Conservation (phyloP, 352 stramenopile species). For the Phytopythium litorale region DNA sequence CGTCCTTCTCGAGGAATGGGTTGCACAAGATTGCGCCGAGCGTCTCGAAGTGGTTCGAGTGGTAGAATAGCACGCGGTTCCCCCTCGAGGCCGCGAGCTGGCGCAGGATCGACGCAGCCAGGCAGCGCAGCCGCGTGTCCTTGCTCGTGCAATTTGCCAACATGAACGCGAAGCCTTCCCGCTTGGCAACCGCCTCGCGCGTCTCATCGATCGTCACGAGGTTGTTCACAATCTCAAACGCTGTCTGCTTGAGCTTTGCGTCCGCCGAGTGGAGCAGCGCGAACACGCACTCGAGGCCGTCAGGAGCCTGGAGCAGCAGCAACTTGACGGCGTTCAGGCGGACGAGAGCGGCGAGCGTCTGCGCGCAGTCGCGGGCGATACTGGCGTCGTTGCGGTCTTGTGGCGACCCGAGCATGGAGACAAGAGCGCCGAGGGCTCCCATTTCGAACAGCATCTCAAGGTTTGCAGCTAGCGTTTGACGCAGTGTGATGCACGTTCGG, state of each 20-base stretch:
- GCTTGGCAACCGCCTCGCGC: slow-evolving; percentile 52
- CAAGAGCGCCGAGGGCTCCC: slow-evolving; percentile 61
- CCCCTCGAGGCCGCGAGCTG: slow-evolving; percentile 48
- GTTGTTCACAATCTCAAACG: slow-evolving; percentile 57
- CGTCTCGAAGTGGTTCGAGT: slow-evolving; percentile 52
- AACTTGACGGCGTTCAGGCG: slow-evolving; percentile 45
- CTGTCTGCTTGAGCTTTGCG: slow-evolving; percentile 39
- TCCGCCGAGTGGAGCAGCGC: slow-evolving; percentile 52
- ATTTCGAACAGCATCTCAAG: slow-evolving; percentile 63
- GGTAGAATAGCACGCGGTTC: slow-evolving; percentile 59
- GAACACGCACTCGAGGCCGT: slow-evolving; percentile 70
- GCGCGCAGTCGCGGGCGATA: slow-evolving; percentile 63
- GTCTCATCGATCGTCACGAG: slow-evolving; percentile 61
- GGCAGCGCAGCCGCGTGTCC: slow-evolving; percentile 46
- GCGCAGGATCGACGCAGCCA: slow-evolving; percentile 56
- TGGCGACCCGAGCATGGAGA: slow-evolving; percentile 62
- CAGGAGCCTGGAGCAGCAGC: slow-evolving; percentile 61
- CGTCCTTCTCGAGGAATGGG: slow-evolving; percentile 65
- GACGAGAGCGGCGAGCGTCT: slow-evolving; percentile 56
- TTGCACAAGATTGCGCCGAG: slow-evolving; percentile 52
- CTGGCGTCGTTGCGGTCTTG: slow-evolving; percentile 48
- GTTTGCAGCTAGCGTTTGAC: slow-evolving; percentile 42
- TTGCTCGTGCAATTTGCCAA: slow-evolving; percentile 53
- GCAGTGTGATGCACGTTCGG: background rate
- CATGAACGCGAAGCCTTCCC: slow-evolving; percentile 66